A percentile compares a stretch with the other conserved stretches of the same genome.
phyloP scores from a whole-genome alignment of 176 grass and related monocot species.

The Zizania latifolia region DNA sequence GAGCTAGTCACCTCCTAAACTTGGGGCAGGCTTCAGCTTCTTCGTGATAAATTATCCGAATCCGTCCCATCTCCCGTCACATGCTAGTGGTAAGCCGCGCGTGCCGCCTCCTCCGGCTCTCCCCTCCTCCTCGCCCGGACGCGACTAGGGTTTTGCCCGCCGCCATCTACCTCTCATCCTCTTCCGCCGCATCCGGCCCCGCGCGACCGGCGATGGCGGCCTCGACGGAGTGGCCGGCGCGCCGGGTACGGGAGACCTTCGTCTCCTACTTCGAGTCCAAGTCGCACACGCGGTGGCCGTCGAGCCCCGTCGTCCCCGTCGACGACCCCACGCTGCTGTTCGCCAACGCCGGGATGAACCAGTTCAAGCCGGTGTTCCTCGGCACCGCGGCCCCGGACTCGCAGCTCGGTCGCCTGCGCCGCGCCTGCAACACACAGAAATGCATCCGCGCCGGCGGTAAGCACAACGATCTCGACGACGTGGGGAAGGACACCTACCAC shows the following conservation, averaged over 20 bases:
- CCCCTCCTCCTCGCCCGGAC: neutral
- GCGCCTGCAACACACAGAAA: conserved; percentile 88
- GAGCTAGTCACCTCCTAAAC: too few species aligned
- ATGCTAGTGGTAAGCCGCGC: conserved; percentile 1
- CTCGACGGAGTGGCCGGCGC: conserved; percentile 50
- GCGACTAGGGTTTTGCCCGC: conserved; percentile 26
- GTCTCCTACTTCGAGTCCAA: conserved; percentile 59
- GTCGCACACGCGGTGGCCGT: conserved; percentile 62
- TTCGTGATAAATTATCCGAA: neutral
- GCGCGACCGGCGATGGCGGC: conserved; percentile 8
- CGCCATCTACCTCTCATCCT: neutral
- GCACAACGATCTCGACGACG: conserved; percentile 99
- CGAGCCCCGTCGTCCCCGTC: conserved; percentile 73
- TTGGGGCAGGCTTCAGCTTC: too few species aligned
- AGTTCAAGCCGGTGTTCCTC: conserved; percentile 92
- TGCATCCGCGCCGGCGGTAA: conserved; percentile 94
- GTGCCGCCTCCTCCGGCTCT: conserved; percentile 2
- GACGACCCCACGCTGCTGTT: conserved; percentile 91
- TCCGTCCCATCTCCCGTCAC: neutral
- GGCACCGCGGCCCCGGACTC: conserved; percentile 65
- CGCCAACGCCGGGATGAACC: conserved; percentile 96
- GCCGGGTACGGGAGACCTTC: conserved; percentile 50
- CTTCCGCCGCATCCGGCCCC: neutral
- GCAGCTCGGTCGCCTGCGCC: conserved; percentile 48
- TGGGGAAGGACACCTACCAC: conserved; percentile 97